Evolutionary conservation across 345 rosid species (phyloP).

Genomic region (Gossypium rotundifolium): DNA sequence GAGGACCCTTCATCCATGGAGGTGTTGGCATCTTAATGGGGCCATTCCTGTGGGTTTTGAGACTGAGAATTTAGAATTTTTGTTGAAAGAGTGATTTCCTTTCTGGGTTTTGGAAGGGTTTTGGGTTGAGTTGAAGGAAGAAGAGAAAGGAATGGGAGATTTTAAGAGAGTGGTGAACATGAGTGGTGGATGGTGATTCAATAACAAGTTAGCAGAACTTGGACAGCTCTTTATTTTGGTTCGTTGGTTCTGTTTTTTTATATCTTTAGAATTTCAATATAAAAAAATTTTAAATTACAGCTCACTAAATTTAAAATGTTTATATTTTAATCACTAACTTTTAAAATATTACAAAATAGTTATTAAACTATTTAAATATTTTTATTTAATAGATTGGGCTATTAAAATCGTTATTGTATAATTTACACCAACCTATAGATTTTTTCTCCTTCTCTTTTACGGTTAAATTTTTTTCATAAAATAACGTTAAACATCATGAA

Average conservation of each 20-base stretch:
- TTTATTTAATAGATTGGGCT: too few relatives aligned
- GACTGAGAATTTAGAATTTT: conserved; percentile 13
- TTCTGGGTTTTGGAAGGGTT: conserved; percentile 4
- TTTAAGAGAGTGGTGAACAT: background rate
- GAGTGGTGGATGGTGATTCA: background rate
- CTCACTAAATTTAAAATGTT: too few relatives aligned
- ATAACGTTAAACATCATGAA: too few relatives aligned
- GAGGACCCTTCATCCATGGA: conserved; percentile 72
- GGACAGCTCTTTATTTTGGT: background rate
- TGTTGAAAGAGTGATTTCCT: background rate
- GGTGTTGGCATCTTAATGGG: conserved; percentile 44
- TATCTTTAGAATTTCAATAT: background rate
- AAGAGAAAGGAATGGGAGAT: conserved; percentile 9
- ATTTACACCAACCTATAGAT: accelerated
- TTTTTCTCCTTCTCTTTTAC: too few relatives aligned
- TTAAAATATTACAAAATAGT: too few relatives aligned
- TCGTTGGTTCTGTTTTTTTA: background rate
- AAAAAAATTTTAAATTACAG: too few relatives aligned
- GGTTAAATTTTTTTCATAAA: too few relatives aligned
- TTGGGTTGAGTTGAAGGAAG: conserved; percentile 24
- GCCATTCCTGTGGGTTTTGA: conserved; percentile 17
- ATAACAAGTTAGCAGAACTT: background rate
- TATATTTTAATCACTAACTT: too few relatives aligned
- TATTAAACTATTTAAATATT: too few relatives aligned
- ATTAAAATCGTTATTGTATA: too few relatives aligned